Evolutionary conservation across 2,329 filamentous ascomycete genomes (phyloP).

Genomic region (Ascomycota sp.): DNA sequence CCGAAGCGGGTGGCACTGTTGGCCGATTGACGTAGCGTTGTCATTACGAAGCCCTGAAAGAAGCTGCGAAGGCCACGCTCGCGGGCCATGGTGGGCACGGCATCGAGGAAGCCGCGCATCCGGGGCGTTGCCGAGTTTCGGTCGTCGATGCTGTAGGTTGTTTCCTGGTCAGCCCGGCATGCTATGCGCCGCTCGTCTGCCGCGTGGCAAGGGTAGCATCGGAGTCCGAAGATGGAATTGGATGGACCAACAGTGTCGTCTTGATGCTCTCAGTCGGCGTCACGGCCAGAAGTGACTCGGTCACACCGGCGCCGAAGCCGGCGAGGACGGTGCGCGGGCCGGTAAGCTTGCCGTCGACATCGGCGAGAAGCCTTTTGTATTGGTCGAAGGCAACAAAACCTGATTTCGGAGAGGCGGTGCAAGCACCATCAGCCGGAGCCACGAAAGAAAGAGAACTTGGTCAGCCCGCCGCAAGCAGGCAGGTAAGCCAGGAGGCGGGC

Average conservation of each 20-base stretch:
- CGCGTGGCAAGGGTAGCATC: constrained; percentile 1
- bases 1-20: constrained; percentile 87
- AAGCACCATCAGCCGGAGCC: too few relatives aligned
- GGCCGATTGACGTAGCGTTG: constrained; percentile 81
- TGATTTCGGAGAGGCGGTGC: constrained; percentile 1
- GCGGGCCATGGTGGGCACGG: constrained; percentile 64
- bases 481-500: constrained; percentile 26
- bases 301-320: constrained; percentile 85
- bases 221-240: too few relatives aligned
- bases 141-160: constrained; percentile 60
- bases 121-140: constrained; percentile 70
- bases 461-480: background rate
- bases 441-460: too few relatives aligned
- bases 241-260: constrained; percentile 50
- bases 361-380: constrained; percentile 67
- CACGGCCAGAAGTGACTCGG: constrained; percentile 80
- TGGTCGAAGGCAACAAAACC: constrained; percentile 86
- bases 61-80: constrained; percentile 82
- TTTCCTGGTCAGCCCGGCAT: too few relatives aligned
- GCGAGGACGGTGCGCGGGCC: constrained; percentile 82
- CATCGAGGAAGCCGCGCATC: constrained; percentile 82
- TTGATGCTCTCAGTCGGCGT: constrained; percentile 98
- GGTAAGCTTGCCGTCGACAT: constrained; percentile 70
- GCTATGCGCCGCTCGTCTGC: too few relatives aligned
- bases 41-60: constrained; percentile 92